A percentile compares a stretch with the other conserved stretches of the same genome.
Evolutionary conservation across 2,329 filamentous ascomycete species (phyloP).

Genomic region (Arthroderma uncinatum): DNA sequence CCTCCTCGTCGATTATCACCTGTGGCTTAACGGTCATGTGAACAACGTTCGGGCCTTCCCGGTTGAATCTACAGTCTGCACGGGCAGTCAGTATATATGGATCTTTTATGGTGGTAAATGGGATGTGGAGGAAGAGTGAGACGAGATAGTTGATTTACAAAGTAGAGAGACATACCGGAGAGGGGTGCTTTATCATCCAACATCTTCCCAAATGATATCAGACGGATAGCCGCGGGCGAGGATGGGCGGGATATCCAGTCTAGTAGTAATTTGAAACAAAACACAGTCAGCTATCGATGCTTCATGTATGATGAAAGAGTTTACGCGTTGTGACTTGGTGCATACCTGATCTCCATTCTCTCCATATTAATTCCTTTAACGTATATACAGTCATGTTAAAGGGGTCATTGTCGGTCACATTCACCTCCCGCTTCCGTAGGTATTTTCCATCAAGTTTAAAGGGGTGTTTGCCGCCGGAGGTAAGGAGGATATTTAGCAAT

Average conservation of each 20-base stretch:
- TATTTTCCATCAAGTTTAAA: slow-evolving; percentile 86
- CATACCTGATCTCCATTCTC: slow-evolving; percentile 72
- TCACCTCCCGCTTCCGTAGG: slow-evolving; percentile 66
- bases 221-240: slow-evolving; percentile 75
- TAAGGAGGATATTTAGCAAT: slow-evolving; percentile 51
- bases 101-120: slow-evolving; percentile 1
- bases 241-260: slow-evolving; percentile 82
- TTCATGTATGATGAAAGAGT: background rate
- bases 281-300: background rate
- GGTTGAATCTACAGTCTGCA: slow-evolving; percentile 66
- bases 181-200: slow-evolving; percentile 78
- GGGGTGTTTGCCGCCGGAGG: slow-evolving; percentile 70
- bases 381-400: slow-evolving; percentile 89
- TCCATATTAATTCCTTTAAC: slow-evolving; percentile 82
- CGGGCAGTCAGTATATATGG: background rate
- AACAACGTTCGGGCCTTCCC: slow-evolving; percentile 68
- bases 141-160: background rate
- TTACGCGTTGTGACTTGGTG: background rate
- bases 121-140: background rate
- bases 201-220: slow-evolving; percentile 86
- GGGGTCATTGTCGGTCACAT: slow-evolving; percentile 65
- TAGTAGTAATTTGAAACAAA: slow-evolving; percentile 18
- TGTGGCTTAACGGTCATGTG: slow-evolving; percentile 88
- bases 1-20: slow-evolving; percentile 66
- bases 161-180: slow-evolving; percentile 52